Evolutionary conservation across 257 asterid species (phyloP), one percentile per base, ranked within the genome.

Genomic region (Solanum pennellii): DNA sequence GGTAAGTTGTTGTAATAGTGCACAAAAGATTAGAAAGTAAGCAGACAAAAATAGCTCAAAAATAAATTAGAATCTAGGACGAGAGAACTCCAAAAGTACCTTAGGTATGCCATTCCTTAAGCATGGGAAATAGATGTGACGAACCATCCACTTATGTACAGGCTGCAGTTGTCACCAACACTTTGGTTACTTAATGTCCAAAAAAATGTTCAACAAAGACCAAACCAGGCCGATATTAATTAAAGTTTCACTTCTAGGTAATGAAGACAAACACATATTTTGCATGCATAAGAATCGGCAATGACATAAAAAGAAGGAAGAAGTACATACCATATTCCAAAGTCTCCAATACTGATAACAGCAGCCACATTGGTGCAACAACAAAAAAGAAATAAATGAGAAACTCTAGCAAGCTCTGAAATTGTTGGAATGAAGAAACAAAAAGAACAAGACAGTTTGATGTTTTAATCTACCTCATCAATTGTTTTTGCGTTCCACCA

Each of bases 401-500:
- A 88, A 77, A 76, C 29, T 41, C 86, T 5, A 31, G 72, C 85
- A 33, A 89, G 87, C 59, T 21, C 69, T 27, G 47, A 66, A 62
- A 83, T 6, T 31, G 21, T 42, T 47, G 74, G 35, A 44, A 44
- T 27, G 71, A 66, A 44, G 49, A 29, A 79, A 9, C 25, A 42
- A 73, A 31, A 12, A 16, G 49, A 45, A 62, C 72, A n/a, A 62
- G 49, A 59, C 65, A 33, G 20, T 21, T 7, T 33, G 39, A 49
- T 11, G 23, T 14, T 65, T 72, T 44, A 74, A 14, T 79, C 25
- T 92, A 95, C 99, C 99, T 97, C 99, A 88, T 96, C 99, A 79
- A 97, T 93, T 29, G 99, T 96, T 91, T 91, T 95, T 86, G 98
- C 99, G 89, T 97, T 97, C 99, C 99, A 97, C 99, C 99, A 97